These are phyloP conservation scores for Apophysomyces ossiformis DNA, from an alignment of 371 early-diverging fungal species.

Conservation along the genomic window DNA sequence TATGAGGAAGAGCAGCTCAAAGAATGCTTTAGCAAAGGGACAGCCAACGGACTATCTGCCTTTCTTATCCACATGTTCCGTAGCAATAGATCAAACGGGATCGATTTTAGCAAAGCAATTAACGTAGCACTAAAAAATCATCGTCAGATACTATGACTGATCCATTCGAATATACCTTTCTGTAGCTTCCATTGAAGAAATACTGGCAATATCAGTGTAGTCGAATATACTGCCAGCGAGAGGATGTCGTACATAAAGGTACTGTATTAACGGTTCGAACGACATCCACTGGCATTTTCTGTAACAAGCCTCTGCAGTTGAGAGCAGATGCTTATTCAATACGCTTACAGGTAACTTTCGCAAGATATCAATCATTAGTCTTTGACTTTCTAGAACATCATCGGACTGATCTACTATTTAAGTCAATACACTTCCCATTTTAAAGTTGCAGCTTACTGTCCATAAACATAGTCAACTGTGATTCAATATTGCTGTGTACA, in stretches of 20 bases:
- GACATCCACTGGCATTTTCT: constrained; percentile 23
- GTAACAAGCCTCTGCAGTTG: constrained; percentile 22
- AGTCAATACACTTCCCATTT: not conserved
- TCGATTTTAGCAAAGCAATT: constrained; percentile 26
- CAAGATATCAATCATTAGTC: constrained; percentile 22
- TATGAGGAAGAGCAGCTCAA: constrained; percentile 29
- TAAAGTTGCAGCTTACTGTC: constrained; percentile 14
- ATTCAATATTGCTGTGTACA: not conserved
- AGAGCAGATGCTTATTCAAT: constrained; percentile 23
- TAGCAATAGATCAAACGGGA: constrained; percentile 46
- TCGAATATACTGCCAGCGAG: constrained; percentile 50
- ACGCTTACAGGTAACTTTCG: constrained; percentile 27
- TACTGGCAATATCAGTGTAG: constrained; percentile 24
- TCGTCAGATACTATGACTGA: not conserved
- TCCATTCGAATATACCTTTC: constrained; percentile 25
- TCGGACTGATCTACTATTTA: constrained; percentile 11
- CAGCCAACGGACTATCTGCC: constrained; percentile 24
- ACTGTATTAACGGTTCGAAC: constrained; percentile 45
- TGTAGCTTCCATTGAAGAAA: constrained; percentile 18
- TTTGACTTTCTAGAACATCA: constrained; percentile 13
- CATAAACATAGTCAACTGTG: constrained; percentile 11
- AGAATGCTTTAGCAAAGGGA: constrained; percentile 26
- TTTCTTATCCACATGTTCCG: constrained; percentile 27
- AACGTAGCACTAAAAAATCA: constrained; percentile 18
- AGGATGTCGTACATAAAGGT: constrained; percentile 48